Conservation (phyloP, 495 filamentous ascomycete genomes). For the Tuber microsphaerosporum region DNA sequence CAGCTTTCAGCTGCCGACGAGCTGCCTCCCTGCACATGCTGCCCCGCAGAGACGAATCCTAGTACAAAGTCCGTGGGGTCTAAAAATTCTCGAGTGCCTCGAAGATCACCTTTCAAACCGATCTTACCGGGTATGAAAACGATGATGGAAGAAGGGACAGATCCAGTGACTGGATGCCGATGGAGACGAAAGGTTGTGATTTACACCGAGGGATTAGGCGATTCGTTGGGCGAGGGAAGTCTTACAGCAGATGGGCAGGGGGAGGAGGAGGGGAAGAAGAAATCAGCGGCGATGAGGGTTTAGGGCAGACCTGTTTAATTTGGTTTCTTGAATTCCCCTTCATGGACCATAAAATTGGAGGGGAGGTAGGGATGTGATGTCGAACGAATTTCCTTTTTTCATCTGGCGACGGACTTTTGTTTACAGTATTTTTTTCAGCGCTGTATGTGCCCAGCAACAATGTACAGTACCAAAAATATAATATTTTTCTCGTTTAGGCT, state of each 20-base stretch:
- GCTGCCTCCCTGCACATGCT: neutral
- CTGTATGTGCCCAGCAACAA: neutral
- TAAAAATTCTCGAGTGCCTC: neutral
- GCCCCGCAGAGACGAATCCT: neutral
- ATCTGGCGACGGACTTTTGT: neutral
- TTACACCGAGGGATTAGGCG: slow-evolving; percentile 15
- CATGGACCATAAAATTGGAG: neutral
- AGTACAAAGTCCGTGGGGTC: neutral
- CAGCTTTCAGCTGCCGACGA: neutral
- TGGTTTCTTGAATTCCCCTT: neutral
- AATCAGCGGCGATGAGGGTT: neutral
- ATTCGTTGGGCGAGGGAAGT: neutral
- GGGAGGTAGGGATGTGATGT: neutral
- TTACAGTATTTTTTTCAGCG: neutral
- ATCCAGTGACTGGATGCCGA: slow-evolving; percentile 25
- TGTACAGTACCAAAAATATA: neutral
- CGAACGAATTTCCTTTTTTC: neutral
- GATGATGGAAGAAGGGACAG: slow-evolving; percentile 27
- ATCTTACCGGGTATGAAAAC: slow-evolving; percentile 32
- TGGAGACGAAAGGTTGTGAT: slow-evolving; percentile 31
- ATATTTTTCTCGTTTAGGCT: neutral
- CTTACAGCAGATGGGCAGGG: neutral
- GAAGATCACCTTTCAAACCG: slow-evolving; percentile 33
- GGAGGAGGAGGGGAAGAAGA: neutral
- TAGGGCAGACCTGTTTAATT: neutral